Percentiles rank a stretch among this genome's conserved stretches.
Conservation (phyloP, 2,329 filamentous ascomycete species). For the Botryotinia globosa region DNA sequence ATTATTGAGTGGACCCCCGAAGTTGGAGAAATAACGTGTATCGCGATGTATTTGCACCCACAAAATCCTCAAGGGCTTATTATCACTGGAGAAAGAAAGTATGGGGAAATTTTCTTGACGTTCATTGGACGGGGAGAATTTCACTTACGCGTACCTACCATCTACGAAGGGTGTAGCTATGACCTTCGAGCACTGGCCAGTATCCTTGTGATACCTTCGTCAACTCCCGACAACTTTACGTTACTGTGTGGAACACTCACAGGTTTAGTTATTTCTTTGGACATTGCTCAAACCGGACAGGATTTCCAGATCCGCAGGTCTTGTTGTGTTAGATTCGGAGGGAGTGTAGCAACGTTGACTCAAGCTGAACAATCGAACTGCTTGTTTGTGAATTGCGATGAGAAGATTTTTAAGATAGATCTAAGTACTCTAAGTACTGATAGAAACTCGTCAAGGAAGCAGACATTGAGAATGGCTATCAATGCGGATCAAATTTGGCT, state of each 20-base stretch:
- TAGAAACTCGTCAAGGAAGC: background rate
- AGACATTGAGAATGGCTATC: background rate
- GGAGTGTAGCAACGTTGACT: conserved; percentile 31
- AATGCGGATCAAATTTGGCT: conserved; percentile 47
- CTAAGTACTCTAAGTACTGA: conserved; percentile 7
- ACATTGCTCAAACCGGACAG: conserved; percentile 22
- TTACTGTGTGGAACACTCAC: conserved; percentile 36
- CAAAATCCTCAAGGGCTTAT: background rate
- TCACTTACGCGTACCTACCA: background rate
- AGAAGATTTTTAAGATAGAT: conserved; percentile 40
- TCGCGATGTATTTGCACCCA: background rate
- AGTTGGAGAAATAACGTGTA: conserved; percentile 6
- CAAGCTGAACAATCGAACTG: conserved; percentile 28
- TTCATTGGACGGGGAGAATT: background rate
- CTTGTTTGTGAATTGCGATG: conserved; percentile 50
- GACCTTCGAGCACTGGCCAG: conserved; percentile 31
- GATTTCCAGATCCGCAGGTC: conserved; percentile 21
- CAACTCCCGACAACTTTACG: conserved; percentile 21
- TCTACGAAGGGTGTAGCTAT: background rate
- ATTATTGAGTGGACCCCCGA: background rate
- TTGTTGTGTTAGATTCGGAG: conserved; percentile 32
- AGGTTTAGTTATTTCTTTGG: conserved; percentile 32
- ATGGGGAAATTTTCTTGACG: background rate
- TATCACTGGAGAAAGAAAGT: background rate
- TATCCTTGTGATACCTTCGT: conserved; percentile 24